These are phyloP conservation scores for Volvox reticuliferus DNA, from an alignment of 139 green algal species.

Conservation along the genomic window DNA sequence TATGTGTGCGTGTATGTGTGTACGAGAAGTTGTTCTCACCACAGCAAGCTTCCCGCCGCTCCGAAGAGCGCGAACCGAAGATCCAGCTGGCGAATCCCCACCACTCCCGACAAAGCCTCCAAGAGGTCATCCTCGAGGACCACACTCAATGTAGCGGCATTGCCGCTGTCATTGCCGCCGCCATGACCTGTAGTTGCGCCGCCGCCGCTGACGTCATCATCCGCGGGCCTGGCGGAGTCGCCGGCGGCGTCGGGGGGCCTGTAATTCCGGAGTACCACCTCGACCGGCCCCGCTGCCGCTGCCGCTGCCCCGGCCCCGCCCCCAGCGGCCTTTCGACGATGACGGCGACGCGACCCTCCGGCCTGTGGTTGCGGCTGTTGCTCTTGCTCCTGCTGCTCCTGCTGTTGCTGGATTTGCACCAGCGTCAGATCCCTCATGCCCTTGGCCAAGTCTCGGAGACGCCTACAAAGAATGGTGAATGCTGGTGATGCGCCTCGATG, in stretches of 20 bases:
- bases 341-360: neutral
- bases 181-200: neutral
- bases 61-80: neutral
- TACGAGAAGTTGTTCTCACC: too few relatives aligned
- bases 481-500: too few relatives aligned
- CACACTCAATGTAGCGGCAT: neutral
- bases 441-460: neutral
- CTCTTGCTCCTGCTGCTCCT: conserved; percentile 5
- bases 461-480: neutral
- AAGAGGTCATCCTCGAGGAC: neutral
- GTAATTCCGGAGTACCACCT: neutral
- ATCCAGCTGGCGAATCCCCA: neutral
- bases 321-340: neutral
- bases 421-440: neutral
- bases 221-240: neutral
- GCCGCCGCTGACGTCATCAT: neutral
- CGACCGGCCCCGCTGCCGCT: neutral
- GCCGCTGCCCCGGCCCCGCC: neutral
- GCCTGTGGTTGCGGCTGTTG: neutral
- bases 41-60: too few relatives aligned
- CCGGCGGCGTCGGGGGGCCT: neutral
- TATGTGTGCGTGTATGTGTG: too few relatives aligned
- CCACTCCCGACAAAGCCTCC: neutral
- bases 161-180: neutral
- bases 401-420: neutral